A percentile compares a stretch with the other conserved stretches of the same genome.
These are phyloP conservation scores for Paraleonurus japonicus DNA, from an alignment of 257 asterid species.

Conservation along the genomic window DNA sequence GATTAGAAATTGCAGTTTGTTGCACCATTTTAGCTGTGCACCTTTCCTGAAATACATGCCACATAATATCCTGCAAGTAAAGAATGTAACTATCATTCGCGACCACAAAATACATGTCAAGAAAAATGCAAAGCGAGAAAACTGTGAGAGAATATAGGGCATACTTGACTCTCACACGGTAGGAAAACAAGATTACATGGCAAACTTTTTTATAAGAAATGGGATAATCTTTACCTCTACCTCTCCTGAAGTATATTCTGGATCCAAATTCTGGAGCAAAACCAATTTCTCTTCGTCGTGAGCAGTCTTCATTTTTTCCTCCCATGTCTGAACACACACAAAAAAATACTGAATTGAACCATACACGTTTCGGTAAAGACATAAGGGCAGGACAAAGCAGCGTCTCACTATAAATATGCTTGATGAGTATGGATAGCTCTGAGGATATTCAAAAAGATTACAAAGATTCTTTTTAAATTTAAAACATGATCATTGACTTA, in stretches of 20 bases:
- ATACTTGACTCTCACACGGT: background rate
- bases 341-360: constrained; percentile 5
- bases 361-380: background rate
- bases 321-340: constrained; percentile 65
- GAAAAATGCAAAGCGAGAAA: background rate
- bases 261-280: constrained; percentile 71
- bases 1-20: constrained; percentile 57
- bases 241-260: constrained; percentile 74
- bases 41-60: constrained; percentile 51
- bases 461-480: background rate
- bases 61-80: constrained; percentile 69
- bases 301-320: constrained; percentile 53
- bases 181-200: background rate
- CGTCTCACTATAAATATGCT: background rate
- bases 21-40: constrained; percentile 68
- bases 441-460: constrained; percentile 16
- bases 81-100: constrained; percentile 12
- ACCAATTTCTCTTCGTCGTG: constrained; percentile 56
- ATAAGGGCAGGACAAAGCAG: constrained; percentile 6
- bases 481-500: background rate
- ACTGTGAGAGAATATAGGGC: background rate
- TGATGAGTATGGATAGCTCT: background rate
- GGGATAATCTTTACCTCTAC: constrained; percentile 58
- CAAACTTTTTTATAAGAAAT: constrained; percentile 14
- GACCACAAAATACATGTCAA: background rate